Evolutionary conservation across 2,329 filamentous ascomycete species (phyloP).

Genomic region (Cytospora schulzeri): DNA sequence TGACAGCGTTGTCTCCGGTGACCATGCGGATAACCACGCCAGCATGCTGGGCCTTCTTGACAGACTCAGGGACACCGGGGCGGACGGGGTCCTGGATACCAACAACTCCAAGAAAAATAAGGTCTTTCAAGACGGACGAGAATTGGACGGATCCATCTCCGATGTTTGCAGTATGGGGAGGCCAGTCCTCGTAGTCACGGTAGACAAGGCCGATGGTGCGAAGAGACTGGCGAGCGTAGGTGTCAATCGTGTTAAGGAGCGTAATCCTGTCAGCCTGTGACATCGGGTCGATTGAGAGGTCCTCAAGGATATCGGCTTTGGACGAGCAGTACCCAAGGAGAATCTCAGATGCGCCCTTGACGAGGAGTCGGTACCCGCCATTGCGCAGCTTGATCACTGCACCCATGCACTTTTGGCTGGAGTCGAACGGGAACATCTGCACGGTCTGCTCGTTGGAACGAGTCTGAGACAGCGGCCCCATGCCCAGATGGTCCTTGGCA

Average conservation of each 20-base stretch:
- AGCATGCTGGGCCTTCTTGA: conserved; percentile 62
- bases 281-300: conserved; percentile 31
- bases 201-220: conserved; percentile 66
- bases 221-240: conserved; percentile 57
- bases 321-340: conserved; percentile 49
- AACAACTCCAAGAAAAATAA: conserved; percentile 72
- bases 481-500: conserved; percentile 52
- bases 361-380: conserved; percentile 50
- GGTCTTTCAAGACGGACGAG: conserved; percentile 59
- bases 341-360: conserved; percentile 62
- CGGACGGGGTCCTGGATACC: conserved; percentile 71
- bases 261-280: conserved; percentile 37
- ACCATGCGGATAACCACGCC: conserved; percentile 68
- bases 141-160: conserved; percentile 65
- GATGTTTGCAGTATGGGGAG: conserved; percentile 61
- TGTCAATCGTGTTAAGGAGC: conserved; percentile 57
- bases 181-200: conserved; percentile 71
- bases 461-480: conserved; percentile 48
- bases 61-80: conserved; percentile 62
- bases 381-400: conserved; percentile 51
- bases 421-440: conserved; percentile 58
- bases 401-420: conserved; percentile 58
- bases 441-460: conserved; percentile 50
- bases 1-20: conserved; percentile 62
- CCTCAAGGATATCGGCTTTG: conserved; percentile 54